Conservation (phyloP, 108 stramenopile genomes). For the Nitzschia palea region DNA sequence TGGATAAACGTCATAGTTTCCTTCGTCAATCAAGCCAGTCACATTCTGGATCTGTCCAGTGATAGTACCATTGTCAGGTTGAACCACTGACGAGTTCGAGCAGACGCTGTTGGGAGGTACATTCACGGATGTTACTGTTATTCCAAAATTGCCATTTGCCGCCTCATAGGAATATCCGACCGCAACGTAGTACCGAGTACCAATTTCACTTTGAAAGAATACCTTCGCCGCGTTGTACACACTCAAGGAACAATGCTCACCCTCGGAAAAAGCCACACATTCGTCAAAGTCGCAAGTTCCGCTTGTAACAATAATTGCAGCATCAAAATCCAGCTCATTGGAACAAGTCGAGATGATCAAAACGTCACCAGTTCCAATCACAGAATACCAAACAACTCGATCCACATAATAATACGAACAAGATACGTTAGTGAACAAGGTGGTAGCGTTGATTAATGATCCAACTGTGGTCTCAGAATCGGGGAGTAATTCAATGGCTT, state of each 20-base stretch:
- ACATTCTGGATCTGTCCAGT: slow-evolving; percentile 1
- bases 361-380: neutral
- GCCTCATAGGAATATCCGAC: neutral
- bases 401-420: neutral
- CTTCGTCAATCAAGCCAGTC: neutral
- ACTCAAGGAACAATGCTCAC: slow-evolving; percentile 2
- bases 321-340: slow-evolving; percentile 6
- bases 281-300: slow-evolving; percentile 7
- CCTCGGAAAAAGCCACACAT: slow-evolving; percentile 1
- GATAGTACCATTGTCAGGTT: neutral
- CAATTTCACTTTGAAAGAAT: slow-evolving; percentile 11
- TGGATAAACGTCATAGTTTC: neutral
- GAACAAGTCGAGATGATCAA: slow-evolving; percentile 14
- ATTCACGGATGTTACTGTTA: slow-evolving; percentile 4
- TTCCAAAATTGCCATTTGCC: slow-evolving; percentile 11
- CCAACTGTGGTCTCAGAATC: neutral
- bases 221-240: neutral
- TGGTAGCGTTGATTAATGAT: slow-evolving; percentile 3
- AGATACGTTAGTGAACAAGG: neutral
- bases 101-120: slow-evolving; percentile 12
- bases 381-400: neutral
- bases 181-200: neutral
- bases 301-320: neutral
- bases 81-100: neutral
- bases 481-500: slow-evolving; percentile 1